Evolutionary conservation across 306 rosid species (phyloP).

Genomic region (Glycine soja): DNA sequence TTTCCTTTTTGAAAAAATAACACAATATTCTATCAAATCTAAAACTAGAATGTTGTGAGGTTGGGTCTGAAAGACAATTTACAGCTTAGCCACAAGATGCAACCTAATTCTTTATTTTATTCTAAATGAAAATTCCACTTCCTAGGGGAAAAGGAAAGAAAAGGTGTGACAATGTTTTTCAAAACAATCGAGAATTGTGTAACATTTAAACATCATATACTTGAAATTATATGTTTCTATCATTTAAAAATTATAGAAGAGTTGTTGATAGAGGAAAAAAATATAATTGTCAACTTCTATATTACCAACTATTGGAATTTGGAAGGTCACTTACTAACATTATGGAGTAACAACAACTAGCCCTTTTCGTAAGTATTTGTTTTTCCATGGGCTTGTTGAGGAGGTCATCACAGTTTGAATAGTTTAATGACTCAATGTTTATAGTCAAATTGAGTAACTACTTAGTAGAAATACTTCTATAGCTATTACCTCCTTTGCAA

Average conservation of each 20-base stretch:
- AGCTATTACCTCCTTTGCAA: conserved; percentile 69
- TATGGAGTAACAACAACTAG: not conserved
- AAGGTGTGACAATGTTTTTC: not conserved
- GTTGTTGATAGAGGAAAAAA: too few relatives aligned
- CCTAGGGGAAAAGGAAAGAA: conserved; percentile 2
- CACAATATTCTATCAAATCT: conserved; percentile 5
- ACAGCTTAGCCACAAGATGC: not conserved
- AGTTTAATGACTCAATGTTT: conserved; percentile 16
- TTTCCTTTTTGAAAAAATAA: not conserved
- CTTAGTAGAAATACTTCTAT: conserved; percentile 21
- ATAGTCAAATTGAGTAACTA: conserved; percentile 29
- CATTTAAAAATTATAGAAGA: too few relatives aligned
- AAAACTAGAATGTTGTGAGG: not conserved
- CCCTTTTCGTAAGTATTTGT: conserved; percentile 14
- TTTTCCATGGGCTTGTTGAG: conserved; percentile 15
- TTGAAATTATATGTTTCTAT: too few relatives aligned
- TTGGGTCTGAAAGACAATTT: conserved; percentile 22
- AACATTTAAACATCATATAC: too few relatives aligned
- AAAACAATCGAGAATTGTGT: too few relatives aligned
- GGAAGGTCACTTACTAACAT: not conserved
- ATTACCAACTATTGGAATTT: too few relatives aligned
- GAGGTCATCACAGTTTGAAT: not conserved
- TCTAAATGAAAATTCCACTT: conserved; percentile 25
- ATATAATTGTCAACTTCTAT: too few relatives aligned
- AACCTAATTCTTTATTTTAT: conserved; percentile 20